Percentiles rank a stretch among this genome's conserved stretches.
These are phyloP conservation scores for Leccinum variicolor DNA, from an alignment of 768 basidiomycete species.

Conservation along the genomic window DNA sequence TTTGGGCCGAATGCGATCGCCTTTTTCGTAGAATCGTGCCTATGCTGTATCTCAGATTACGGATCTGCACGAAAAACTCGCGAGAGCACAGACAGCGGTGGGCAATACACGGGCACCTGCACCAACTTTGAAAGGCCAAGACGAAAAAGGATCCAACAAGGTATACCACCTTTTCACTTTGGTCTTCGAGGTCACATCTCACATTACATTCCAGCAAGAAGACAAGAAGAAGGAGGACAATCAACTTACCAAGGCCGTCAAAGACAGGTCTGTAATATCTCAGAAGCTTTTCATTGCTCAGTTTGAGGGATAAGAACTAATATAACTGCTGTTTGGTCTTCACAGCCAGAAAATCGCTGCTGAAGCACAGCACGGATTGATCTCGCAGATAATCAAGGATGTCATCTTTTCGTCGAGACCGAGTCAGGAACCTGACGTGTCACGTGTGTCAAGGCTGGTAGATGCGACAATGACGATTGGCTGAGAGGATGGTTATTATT, in stretches of 20 bases:
- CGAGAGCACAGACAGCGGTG: slow-evolving; percentile 62
- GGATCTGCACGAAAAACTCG: slow-evolving; percentile 88
- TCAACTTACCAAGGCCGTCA: slow-evolving; percentile 82
- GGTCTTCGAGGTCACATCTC: background rate
- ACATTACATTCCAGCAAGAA: slow-evolving; percentile 35
- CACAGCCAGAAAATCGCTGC: slow-evolving; percentile 81
- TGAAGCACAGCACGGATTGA: slow-evolving; percentile 92
- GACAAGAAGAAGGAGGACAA: slow-evolving; percentile 88
- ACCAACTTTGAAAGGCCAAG: slow-evolving; percentile 51
- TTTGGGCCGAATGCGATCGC: background rate
- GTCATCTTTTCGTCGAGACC: slow-evolving; percentile 72
- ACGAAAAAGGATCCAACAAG: slow-evolving; percentile 42
- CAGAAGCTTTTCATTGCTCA: background rate
- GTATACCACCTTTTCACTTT: slow-evolving; percentile 24
- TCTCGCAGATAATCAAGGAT: slow-evolving; percentile 91
- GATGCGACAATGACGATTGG: slow-evolving; percentile 37
- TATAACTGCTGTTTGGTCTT: background rate
- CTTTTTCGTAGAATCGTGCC: slow-evolving; percentile 69
- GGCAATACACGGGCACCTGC: slow-evolving; percentile 54
- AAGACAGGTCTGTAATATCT: slow-evolving; percentile 64
- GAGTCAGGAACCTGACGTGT: slow-evolving; percentile 20
- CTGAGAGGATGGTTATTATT: background rate
- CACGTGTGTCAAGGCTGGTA: slow-evolving; percentile 28
- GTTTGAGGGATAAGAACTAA: background rate
- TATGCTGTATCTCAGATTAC: slow-evolving; percentile 90